These are phyloP conservation scores for Lachnellula cervina DNA, from an alignment of 2,329 filamentous ascomycete species.

Conservation along the genomic window DNA sequence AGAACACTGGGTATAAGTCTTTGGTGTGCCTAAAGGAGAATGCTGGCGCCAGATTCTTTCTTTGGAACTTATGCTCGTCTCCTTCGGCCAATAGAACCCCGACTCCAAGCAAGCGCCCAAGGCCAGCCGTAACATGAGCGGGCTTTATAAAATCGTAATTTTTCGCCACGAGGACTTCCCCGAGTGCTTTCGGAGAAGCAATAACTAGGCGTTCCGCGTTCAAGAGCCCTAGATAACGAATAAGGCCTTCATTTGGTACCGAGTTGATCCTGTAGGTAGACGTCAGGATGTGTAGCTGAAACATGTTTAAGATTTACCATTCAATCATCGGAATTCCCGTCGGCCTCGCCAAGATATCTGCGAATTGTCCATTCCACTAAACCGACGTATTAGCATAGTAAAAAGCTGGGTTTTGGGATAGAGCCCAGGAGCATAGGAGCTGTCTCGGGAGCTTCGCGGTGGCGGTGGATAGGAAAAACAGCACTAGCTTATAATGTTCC, in stretches of 20 bases:
- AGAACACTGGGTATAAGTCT: constrained; percentile 78
- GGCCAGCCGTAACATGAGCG: constrained; percentile 43
- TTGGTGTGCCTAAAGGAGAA: constrained; percentile 86
- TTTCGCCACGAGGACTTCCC: constrained; percentile 64
- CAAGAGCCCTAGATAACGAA: constrained; percentile 59
- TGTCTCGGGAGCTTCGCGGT: too few relatives aligned
- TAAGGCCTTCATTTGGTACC: constrained; percentile 63
- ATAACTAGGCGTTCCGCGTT: constrained; percentile 61
- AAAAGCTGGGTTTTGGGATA: too few relatives aligned
- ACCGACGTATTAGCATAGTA: too few relatives aligned
- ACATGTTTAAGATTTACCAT: constrained; percentile 28
- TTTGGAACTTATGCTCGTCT: constrained; percentile 80
- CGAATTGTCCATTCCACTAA: constrained; percentile 43
- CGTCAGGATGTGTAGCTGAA: neutral
- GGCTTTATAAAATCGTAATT: constrained; percentile 69
- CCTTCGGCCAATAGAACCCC: constrained; percentile 79
- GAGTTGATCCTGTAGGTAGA: constrained; percentile 44
- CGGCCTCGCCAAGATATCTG: constrained; percentile 33
- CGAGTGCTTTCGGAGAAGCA: constrained; percentile 58
- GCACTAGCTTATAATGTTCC: too few relatives aligned
- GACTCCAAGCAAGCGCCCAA: constrained; percentile 62
- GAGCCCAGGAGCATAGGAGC: too few relatives aligned
- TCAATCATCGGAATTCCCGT: constrained; percentile 35
- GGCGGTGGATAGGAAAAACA: too few relatives aligned
- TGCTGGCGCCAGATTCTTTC: constrained; percentile 74